Conservation (phyloP, 2,329 filamentous ascomycete genomes). For the Pezicula neosporulosa region DNA sequence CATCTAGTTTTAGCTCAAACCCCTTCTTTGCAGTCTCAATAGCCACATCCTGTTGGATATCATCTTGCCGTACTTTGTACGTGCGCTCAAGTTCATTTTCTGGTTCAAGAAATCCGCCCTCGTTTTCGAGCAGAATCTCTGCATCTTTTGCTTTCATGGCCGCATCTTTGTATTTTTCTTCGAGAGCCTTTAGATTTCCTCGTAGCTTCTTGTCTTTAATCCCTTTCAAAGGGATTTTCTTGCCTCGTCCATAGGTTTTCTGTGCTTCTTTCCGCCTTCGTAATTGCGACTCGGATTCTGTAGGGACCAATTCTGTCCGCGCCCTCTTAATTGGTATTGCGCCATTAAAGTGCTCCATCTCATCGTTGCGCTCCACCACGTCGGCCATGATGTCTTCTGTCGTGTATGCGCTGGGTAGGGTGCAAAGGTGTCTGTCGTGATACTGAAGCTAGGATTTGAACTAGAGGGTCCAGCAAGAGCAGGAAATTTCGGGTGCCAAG, state of each 20-base stretch:
- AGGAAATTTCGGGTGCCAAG: conserved; percentile 15
- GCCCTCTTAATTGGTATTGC: conserved; percentile 46
- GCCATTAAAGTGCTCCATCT: conserved; percentile 41
- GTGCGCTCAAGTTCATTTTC: conserved; percentile 88
- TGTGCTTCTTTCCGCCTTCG: conserved; percentile 60
- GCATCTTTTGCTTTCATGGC: conserved; percentile 86
- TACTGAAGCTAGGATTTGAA: too few species aligned
- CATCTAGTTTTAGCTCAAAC: conserved; percentile 81
- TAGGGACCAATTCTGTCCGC: conserved; percentile 43
- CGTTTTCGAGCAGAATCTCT: conserved; percentile 89
- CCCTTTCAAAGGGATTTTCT: conserved; percentile 65
- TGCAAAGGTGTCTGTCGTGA: background rate
- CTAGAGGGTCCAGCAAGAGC: too few species aligned
- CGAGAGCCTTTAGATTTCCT: conserved; percentile 72
- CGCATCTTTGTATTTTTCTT: conserved; percentile 79
- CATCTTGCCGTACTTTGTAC: conserved; percentile 87
- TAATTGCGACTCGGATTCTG: conserved; percentile 22
- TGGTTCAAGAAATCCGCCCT: conserved; percentile 79
- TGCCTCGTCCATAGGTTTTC: conserved; percentile 80
- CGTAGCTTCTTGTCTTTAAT: conserved; percentile 90
- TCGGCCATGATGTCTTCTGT: conserved; percentile 11
- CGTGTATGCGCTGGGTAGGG: background rate
- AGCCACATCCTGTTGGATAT: conserved; percentile 71
- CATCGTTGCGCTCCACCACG: conserved; percentile 8
- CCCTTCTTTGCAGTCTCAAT: conserved; percentile 87